A percentile compares a stretch with the other conserved stretches of the same genome.
Conservation (phyloP, 257 asterid genomes). For the Echium plantagineum region DNA sequence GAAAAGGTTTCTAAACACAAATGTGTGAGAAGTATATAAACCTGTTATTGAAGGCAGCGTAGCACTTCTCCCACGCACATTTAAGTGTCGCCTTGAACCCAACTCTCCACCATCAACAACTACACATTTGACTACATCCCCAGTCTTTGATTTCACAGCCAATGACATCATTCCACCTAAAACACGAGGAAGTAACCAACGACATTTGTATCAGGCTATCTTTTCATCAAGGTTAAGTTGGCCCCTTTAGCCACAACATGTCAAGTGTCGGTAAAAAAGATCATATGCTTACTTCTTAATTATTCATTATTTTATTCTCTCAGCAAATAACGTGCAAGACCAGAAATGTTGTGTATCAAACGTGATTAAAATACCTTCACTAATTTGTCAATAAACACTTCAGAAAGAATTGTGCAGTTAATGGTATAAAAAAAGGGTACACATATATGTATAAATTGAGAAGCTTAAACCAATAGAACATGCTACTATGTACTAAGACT, state of each 20-base stretch:
- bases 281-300: too few species aligned
- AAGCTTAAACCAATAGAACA: too few species aligned
- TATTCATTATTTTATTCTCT: too few species aligned
- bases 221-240: background rate
- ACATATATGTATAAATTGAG: too few species aligned
- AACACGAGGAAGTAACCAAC: background rate
- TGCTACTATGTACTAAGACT: too few species aligned
- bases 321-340: too few species aligned
- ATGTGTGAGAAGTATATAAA: slow-evolving; percentile 13
- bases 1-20: background rate
- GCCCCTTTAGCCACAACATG: background rate
- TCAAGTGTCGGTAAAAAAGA: too few species aligned
- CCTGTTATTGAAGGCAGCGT: slow-evolving; percentile 97
- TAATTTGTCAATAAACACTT: too few species aligned
- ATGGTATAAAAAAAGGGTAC: too few species aligned
- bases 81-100: slow-evolving; percentile 87
- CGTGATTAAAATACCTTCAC: background rate
- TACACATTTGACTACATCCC: slow-evolving; percentile 57
- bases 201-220: background rate
- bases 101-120: slow-evolving; percentile 96
- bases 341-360: too few species aligned
- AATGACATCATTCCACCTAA: slow-evolving; percentile 98
- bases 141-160: slow-evolving; percentile 70
- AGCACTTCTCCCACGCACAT: slow-evolving; percentile 98
- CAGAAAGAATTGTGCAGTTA: too few species aligned